Evolutionary conservation across 768 basidiomycete species (phyloP).

Genomic region (Leccinellum albellum): DNA sequence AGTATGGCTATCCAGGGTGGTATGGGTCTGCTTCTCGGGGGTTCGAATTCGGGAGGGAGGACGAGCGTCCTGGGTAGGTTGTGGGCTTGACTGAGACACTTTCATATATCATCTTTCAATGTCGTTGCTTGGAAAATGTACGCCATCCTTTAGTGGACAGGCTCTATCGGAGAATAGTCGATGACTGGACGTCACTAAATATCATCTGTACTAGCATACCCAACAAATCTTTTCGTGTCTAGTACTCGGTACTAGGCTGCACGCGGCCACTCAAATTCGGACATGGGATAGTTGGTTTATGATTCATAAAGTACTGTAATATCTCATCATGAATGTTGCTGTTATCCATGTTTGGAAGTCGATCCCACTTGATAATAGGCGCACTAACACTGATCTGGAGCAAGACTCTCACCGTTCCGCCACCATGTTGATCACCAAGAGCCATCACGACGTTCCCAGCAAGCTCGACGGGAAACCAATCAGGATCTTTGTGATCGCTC

Average conservation of each 20-base stretch:
- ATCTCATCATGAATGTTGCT: not conserved
- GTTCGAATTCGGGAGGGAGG: conserved; percentile 31
- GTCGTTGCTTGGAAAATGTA: not conserved
- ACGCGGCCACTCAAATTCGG: too few relatives aligned
- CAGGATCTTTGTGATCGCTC: conserved; percentile 80
- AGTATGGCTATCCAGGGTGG: conserved; percentile 72
- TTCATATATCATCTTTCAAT: not conserved
- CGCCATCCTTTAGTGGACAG: not conserved
- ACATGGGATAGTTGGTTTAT: not conserved
- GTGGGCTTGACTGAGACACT: conserved; percentile 36
- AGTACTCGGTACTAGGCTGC: not conserved
- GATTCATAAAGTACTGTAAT: not conserved
- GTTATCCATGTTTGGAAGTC: not conserved
- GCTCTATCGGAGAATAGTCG: not conserved
- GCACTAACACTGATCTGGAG: not conserved
- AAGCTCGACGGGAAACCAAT: conserved; percentile 67
- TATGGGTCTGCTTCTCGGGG: conserved; percentile 58
- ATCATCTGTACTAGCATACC: not conserved
- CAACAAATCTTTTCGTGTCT: not conserved
- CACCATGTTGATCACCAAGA: conserved; percentile 79
- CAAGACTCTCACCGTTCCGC: not conserved
- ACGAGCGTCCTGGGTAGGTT: conserved; percentile 61
- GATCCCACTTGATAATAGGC: too few relatives aligned
- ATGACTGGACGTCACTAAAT: not conserved
- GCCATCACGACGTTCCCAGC: conserved; percentile 72